Evolutionary conservation across 73 alveolate species (phyloP), one percentile per base, ranked within the genome.

Genomic region (Blepharisma stoltei): DNA sequence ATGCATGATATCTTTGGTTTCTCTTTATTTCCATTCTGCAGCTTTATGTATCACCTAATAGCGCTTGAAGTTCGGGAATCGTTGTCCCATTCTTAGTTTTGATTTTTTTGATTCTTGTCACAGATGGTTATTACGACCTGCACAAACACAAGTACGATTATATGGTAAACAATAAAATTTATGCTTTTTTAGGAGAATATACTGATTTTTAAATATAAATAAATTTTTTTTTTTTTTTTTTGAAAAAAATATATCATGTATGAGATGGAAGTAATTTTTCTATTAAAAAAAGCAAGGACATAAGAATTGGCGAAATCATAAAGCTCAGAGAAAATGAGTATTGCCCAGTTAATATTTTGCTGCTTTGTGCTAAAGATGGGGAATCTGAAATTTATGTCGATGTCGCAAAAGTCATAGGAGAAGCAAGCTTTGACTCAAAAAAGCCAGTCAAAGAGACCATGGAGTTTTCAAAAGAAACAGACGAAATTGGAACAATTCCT

Each of bases 381-480:
- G n/a, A 60, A 18, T 14, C 14, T 14, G 73, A 60, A 25, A 14
- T n/a, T 25, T 60, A 14, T 60, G 73, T 38, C 23, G 73, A 60
- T 60, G 45, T 38, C 23, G 14, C 23, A 8, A 9, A n/a, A 18
- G 73, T 60, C 14, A 14, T 60, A 60, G 73, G 73, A 20, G 73
- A 60, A 60, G 23, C 46, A 60, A 60, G 23, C 46, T 60, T 60
- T 8, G 46, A 60, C 46, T n/a, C 23, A 9, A 60, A 60, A 60
- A 60, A 60, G 4, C 73, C 73, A 18, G 73, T 60, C 18, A 60
- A 60, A 60, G 73, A 60, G 2, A 60, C 73, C 45, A n/a, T 14
- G 73, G 73, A n/a, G 14, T n/a, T 60, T n/a, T 60, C 23, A 38
- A 25, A 25, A 9, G 73, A 38, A 25, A 25, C 14, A 9, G 73